Percentiles rank a stretch among this genome's conserved stretches.
These are phyloP conservation scores for Avena insularis DNA, from an alignment of 176 grass and related monocot species.

Conservation along the genomic window DNA sequence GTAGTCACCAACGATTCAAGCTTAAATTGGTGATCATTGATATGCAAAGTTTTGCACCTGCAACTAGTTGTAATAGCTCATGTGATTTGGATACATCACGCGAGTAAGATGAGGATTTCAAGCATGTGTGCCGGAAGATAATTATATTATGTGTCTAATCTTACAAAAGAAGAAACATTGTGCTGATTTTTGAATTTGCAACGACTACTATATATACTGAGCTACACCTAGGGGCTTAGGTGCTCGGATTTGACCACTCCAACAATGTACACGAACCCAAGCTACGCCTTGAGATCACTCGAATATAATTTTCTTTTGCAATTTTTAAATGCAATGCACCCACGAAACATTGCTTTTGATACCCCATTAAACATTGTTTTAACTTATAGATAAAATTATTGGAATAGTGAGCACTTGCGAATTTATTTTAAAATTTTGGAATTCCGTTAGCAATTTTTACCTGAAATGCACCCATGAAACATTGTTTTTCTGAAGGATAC, in stretches of 20 bases:
- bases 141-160: too few relatives aligned
- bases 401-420: background rate
- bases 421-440: background rate
- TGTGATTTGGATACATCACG: background rate
- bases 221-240: too few relatives aligned
- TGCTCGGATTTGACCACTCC: too few relatives aligned
- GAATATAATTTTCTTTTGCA: too few relatives aligned
- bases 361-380: background rate
- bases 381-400: background rate
- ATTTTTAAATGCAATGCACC: too few relatives aligned
- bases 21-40: background rate
- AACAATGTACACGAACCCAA: too few relatives aligned
- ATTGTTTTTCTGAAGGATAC: too few relatives aligned
- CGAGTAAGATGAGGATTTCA: background rate
- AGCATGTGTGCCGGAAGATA: background rate
- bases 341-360: too few relatives aligned
- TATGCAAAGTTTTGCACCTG: background rate
- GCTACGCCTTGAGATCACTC: too few relatives aligned
- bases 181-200: slow-evolving; percentile 32
- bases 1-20: background rate
- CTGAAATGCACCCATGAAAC: too few relatives aligned
- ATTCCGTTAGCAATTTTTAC: too few relatives aligned
- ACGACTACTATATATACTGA: slow-evolving; percentile 26
- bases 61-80: background rate
- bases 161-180: background rate